Evolutionary conservation across 2,329 filamentous ascomycete genomes (phyloP), one percentile per base, ranked within the genome.

Genomic region (Pseudocercospora vitis): DNA sequence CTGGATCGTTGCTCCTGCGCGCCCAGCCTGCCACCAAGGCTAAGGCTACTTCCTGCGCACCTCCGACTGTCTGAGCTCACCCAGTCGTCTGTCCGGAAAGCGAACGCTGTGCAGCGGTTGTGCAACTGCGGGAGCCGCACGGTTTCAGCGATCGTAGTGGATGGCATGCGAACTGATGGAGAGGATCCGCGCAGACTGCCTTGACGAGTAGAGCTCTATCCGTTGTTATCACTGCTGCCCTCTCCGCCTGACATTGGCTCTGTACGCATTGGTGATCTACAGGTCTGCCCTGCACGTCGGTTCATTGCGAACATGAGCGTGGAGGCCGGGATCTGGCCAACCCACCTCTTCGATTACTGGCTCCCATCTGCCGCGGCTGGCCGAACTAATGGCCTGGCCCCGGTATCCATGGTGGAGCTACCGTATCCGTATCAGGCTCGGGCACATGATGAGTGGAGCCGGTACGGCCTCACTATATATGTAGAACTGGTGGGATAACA

Each of bases 81-180:
- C 55, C 54, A 59, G 53, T 59, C 31, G 49, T 48, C 53, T 31
- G 24, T 51, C 57, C 39, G 54, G 35, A 55, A 55, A 52, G 37
- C 44, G 39, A 44, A 40, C 32, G 50, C 19, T 42, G 48, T 54
- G 50, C 46, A 53, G 50, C 35, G 24, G 18, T 46, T 57, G 52
- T 59, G 57, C 55, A 40, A 59, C 57, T 50, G 48, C 45, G 40
- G 39, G 50, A 42, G 39, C 53, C 52, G 50, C 47, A 29, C 26
- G 11, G 28, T 33, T 55, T 40, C 49, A 48, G 37, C 21, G 32
- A 28, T 44, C 31, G 42, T 39, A 39, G 44, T 53, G 39, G 44
- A 49, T 16, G 32, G 32, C 37, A 26, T 50, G 49, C 48, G 49
- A 50, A 53, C 52, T 14, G 52, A 55, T 55, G 37, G 49, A 49